These are phyloP conservation scores for Cryptococcus jaspeensis DNA, from an alignment of 1,284 basidiomycete species.

Conservation along the genomic window DNA sequence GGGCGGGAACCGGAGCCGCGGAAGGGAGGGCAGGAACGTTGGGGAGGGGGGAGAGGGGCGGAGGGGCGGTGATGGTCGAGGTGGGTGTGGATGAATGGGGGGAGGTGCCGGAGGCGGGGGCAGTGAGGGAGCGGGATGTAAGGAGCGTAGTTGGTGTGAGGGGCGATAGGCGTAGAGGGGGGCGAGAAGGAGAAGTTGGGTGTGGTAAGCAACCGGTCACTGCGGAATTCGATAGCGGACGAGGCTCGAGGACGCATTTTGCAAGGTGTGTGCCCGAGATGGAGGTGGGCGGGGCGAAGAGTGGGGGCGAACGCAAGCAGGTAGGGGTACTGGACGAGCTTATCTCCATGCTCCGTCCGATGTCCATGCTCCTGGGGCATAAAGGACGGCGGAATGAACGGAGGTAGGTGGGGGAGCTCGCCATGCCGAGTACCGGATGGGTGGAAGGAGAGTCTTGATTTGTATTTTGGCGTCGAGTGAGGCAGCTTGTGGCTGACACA, in stretches of 20 bases:
- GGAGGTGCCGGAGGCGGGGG: slow-evolving; percentile 6
- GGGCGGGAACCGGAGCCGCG: not conserved
- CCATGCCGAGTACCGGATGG: too few relatives aligned
- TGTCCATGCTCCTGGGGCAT: not conserved
- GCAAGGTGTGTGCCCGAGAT: not conserved
- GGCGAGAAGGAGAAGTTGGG: slow-evolving; percentile 4
- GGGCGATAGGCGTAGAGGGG: slow-evolving; percentile 1
- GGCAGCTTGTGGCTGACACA: too few relatives aligned
- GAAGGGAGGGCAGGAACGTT: not conserved
- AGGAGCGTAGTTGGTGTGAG: not conserved
- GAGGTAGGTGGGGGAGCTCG: too few relatives aligned
- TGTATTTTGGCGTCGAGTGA: too few relatives aligned
- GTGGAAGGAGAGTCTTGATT: too few relatives aligned
- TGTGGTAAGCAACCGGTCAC: slow-evolving; percentile 17
- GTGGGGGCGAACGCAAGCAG: not conserved
- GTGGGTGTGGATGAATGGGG: not conserved
- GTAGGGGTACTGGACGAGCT: not conserved
- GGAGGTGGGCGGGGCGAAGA: not conserved
- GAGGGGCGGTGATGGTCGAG: not conserved
- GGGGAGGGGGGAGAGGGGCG: not conserved
- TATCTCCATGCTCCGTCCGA: not conserved
- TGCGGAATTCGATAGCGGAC: slow-evolving; percentile 7
- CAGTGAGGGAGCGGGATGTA: not conserved
- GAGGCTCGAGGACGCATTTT: slow-evolving; percentile 18
- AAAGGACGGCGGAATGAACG: not conserved